These are phyloP conservation scores for Cornus controversa DNA, from an alignment of 148 eudicot species.

Conservation along the genomic window DNA sequence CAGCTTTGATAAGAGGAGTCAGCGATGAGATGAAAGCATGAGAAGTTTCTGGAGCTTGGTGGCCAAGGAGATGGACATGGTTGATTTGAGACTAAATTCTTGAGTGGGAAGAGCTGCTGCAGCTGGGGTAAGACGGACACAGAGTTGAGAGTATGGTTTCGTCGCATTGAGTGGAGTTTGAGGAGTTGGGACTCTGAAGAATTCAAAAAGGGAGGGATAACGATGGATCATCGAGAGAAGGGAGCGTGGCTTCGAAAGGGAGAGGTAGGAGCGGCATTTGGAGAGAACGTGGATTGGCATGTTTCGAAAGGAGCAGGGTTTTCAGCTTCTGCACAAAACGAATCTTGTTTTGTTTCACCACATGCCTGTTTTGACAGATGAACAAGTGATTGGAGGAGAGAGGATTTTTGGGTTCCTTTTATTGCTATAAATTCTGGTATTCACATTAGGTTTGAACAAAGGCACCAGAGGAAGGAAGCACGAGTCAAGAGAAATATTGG, in stretches of 20 bases:
- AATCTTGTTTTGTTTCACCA: conserved; percentile 70
- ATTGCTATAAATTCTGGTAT: conserved; percentile 12
- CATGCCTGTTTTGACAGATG: conserved; percentile 71
- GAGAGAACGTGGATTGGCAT: conserved; percentile 67
- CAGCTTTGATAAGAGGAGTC: conserved; percentile 74
- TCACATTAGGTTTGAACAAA: conserved; percentile 5
- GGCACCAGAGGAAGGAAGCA: conserved; percentile 25
- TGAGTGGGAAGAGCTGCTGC: conserved; percentile 61
- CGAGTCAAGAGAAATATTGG: conserved; percentile 18
- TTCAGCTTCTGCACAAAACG: conserved; percentile 86
- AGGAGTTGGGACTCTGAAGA: conserved; percentile 73
- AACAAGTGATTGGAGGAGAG: conserved; percentile 35
- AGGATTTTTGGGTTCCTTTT: conserved; percentile 18
- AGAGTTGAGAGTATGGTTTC: conserved; percentile 57
- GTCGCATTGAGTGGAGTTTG: conserved; percentile 66
- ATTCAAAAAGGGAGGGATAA: conserved; percentile 84
- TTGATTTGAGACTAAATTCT: conserved; percentile 53
- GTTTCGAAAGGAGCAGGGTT: conserved; percentile 82
- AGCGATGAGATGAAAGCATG: conserved; percentile 71
- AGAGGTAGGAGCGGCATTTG: conserved; percentile 70
- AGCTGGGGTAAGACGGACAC: conserved; percentile 83
- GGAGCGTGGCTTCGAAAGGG: conserved; percentile 61
- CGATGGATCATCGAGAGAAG: conserved; percentile 70
- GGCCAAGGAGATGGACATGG: conserved; percentile 45
- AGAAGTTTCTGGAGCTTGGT: conserved; percentile 79